phyloP scores from a whole-genome alignment of 208 protist species.

The Leishmania guyanensis region DNA sequence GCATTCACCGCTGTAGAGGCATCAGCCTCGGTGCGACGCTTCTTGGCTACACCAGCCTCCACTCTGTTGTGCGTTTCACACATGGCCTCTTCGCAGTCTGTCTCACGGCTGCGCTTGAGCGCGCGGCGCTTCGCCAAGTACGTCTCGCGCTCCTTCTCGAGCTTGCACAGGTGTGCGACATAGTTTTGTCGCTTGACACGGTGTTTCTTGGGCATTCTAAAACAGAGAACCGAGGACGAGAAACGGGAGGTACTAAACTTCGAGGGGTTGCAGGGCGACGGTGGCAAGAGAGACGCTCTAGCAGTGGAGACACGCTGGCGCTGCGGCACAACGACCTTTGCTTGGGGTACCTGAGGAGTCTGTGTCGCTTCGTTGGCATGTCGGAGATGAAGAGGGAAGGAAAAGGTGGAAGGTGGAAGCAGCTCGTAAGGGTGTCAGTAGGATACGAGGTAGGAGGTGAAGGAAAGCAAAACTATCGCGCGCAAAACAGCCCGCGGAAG shows the following conservation, averaged over 20 bases:
- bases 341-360: not conserved
- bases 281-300: not conserved
- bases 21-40: conserved; percentile 29
- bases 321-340: not conserved
- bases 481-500: not conserved
- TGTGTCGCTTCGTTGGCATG: not conserved
- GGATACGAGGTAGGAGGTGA: not conserved
- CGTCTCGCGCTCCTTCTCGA: conserved; percentile 75
- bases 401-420: no score
- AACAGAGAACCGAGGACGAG: not conserved
- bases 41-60: conserved; percentile 22
- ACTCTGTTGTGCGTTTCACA: conserved; percentile 17
- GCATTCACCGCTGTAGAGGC: not conserved
- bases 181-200: conserved; percentile 88
- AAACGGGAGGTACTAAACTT: not conserved
- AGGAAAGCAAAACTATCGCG: not conserved
- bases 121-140: conserved; percentile 76
- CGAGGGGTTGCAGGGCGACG: not conserved
- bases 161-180: conserved; percentile 63
- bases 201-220: conserved; percentile 86
- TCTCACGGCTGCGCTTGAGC: conserved; percentile 65
- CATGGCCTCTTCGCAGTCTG: conserved; percentile 44
- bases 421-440: not conserved
- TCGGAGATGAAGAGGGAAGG: no score
- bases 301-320: not conserved